Conservation (phyloP, 148 eudicot species). For the Agrostemma githago region DNA sequence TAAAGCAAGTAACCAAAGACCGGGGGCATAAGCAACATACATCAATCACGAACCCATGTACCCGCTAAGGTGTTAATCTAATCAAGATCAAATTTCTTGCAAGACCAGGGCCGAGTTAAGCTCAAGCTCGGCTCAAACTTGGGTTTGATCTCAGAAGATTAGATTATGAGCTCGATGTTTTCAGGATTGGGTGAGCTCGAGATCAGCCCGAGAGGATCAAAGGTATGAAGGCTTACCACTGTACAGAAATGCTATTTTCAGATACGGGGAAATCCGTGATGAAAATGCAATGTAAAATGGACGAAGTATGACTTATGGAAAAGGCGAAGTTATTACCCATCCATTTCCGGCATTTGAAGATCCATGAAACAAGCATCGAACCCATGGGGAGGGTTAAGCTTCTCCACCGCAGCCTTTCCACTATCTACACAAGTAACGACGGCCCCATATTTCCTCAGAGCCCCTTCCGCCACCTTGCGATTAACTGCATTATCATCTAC, state of each 20-base stretch:
- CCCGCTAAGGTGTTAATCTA: too few relatives aligned
- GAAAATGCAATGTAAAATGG: background rate
- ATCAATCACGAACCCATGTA: too few relatives aligned
- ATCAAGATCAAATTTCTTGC: too few relatives aligned
- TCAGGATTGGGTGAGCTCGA: too few relatives aligned
- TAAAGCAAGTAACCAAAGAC: constrained; percentile 7
- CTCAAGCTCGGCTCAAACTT: too few relatives aligned
- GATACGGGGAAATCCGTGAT: background rate
- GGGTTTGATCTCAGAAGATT: too few relatives aligned
- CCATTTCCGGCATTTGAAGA: constrained; percentile 87
- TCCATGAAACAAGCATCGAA: constrained; percentile 83
- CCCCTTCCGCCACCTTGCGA: constrained; percentile 70
- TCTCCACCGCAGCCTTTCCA: constrained; percentile 45
- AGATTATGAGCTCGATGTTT: too few relatives aligned
- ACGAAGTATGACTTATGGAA: background rate
- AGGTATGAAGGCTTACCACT: too few relatives aligned
- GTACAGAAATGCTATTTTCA: background rate
- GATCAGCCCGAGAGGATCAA: too few relatives aligned
- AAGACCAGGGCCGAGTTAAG: too few relatives aligned
- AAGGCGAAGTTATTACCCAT: constrained; percentile 44
- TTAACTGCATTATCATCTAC: constrained; percentile 76
- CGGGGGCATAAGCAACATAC: background rate
- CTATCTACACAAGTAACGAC: constrained; percentile 49
- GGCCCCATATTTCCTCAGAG: constrained; percentile 67
- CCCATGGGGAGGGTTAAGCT: constrained; percentile 53